These are phyloP conservation scores for Priceomyces melissophilus DNA, from an alignment of 805 yeast genomes.

Conservation along the genomic window DNA sequence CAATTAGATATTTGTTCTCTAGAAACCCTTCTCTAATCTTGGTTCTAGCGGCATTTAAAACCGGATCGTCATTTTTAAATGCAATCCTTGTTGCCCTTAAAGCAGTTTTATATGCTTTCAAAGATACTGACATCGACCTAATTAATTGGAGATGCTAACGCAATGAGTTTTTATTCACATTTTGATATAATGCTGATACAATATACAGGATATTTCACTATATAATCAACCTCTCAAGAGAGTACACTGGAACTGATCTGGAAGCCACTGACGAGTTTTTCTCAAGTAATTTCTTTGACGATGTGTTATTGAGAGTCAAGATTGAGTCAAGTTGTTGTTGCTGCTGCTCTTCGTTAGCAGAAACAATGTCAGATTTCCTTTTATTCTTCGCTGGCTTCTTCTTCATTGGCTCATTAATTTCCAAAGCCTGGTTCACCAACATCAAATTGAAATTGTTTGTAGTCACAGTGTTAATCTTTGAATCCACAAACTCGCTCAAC, in stretches of 20 bases:
- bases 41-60: slow-evolving; percentile 57
- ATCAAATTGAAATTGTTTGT: slow-evolving; percentile 44
- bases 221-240: slow-evolving; percentile 44
- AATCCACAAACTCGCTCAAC: slow-evolving; percentile 43
- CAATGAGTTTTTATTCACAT: too few species aligned
- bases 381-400: slow-evolving; percentile 17
- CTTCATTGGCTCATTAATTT: slow-evolving; percentile 20
- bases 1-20: slow-evolving; percentile 20
- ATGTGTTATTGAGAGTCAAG: slow-evolving; percentile 27
- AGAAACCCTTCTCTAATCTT: slow-evolving; percentile 56
- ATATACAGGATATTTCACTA: slow-evolving; percentile 6
- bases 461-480: slow-evolving; percentile 44
- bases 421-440: slow-evolving; percentile 43
- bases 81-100: slow-evolving; percentile 64
- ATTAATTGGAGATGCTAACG: neutral
- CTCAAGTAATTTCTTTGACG: slow-evolving; percentile 24
- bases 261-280: slow-evolving; percentile 21
- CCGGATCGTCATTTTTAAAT: slow-evolving; percentile 47
- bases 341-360: slow-evolving; percentile 18
- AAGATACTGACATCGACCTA: slow-evolving; percentile 19
- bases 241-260: slow-evolving; percentile 52
- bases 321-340: slow-evolving; percentile 31
- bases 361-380: slow-evolving; percentile 24
- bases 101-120: slow-evolving; percentile 62
- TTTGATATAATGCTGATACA: neutral